Base-by-base conservation (phyloP, 2,329 filamentous ascomycete genomes). In the Scedosporium dehoogii region DNA sequence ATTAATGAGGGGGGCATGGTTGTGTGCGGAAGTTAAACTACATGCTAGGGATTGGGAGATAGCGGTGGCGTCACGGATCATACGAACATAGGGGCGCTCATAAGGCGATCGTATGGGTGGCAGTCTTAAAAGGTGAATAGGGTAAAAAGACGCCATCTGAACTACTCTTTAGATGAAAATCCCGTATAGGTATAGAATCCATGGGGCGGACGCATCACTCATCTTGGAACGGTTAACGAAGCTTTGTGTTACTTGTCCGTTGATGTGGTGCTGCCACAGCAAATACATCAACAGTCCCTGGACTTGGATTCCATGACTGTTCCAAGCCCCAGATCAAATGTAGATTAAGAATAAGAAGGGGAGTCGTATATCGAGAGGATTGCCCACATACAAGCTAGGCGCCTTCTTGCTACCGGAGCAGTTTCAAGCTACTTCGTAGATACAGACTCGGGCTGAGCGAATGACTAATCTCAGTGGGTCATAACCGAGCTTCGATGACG, bases 1-100 rank as follows among this genome's bases (percentile, higher is more conserved):
- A 91, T 69, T 93, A 85, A 71, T 73, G 58, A 62, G 56, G 65
- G 65, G 61, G 58, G 23, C 16, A 60, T 29, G 44, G 6, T 41
- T 44, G 14, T 29, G 27, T 27, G 33, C 27, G 59, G 25, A 38
- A 44, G 42, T 44, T n/a, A 38, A 44, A 25, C 25, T n/a, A 44
- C 4, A 2, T 51, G 14, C 9, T 16, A 16, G 56, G 55, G 14
- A 33, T 58, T 58, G 4, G 25, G 56, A 55, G 4, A 41, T 44
- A 29, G 59, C 38, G 59, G 44, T 38, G 59, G 46, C 59, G 59
- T 60, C 33, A 53, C 42, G 44, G 59, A 51, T 53, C 29, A 38
- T 51, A 38, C 46, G 14, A 33, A 53, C 29, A 18, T 33, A 18
- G 23, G 27, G 12, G 27, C 56, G 16, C 14, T 58, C 23, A n/a